Evolutionary conservation across 345 rosid species (phyloP), one percentile per base, ranked within the genome.

Genomic region (Dimocarpus longan): DNA sequence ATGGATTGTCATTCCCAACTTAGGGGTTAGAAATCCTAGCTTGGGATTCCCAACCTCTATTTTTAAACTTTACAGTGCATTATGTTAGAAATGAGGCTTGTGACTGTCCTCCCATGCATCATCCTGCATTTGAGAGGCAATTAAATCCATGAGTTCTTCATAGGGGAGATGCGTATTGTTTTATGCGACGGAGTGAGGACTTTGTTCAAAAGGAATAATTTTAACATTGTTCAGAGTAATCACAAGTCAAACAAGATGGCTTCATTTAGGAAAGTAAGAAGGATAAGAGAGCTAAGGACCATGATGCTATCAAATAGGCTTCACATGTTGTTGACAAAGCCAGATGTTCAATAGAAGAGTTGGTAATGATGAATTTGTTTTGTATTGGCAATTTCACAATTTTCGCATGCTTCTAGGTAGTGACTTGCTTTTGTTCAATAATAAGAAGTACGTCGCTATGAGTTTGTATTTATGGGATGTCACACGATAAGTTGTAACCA

Each of bases 31-130:
- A n/a, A n/a, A n/a, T n/a, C n/a, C n/a, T n/a, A n/a, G n/a, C n/a
- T n/a, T n/a, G n/a, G n/a, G n/a, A n/a, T n/a, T n/a, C n/a, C n/a
- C n/a, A n/a, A n/a, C n/a, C n/a, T n/a, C 85, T 95, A 78, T 92
- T 95, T 91, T 80, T 93, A 67, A 92, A 95, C 85, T 95, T 95
- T 76, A 98, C 99, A 32, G 93, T 95, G 99, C 99, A 95, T 83
- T 95, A 98, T 54, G 98, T 92, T 73, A 89, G 99, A 81, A 80
- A 92, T 97, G 99, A 95, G 89, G 98, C 98, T 40, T 95, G 99
- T 91, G 99, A 95, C 87, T 90, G 93, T 64, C 99, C 98, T 0
- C 97, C 95, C 18, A 80, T 86, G 21, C 89, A 92, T 87, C 89
- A 80, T 18, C 46, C 88, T 24, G 78, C 84, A 26, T 48, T 89